Evolutionary conservation across 768 basidiomycete genomes (phyloP), one percentile per base, ranked within the genome.

Genomic region (Flagelloscypha sp.): DNA sequence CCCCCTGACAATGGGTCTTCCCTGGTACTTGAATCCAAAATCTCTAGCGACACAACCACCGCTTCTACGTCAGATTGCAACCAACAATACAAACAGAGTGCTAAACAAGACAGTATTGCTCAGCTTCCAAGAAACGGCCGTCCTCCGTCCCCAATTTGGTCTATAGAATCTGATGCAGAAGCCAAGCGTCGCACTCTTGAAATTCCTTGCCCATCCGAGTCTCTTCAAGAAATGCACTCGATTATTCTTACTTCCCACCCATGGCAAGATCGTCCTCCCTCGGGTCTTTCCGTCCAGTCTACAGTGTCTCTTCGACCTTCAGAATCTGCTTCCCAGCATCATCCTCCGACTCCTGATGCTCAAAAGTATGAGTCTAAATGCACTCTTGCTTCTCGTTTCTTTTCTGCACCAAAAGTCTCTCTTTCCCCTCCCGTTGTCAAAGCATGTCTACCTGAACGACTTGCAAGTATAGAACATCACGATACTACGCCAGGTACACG

Each of bases 281-380:
- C 59, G n/a, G 50, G 56, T 19, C 57, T 36, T 9, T 23, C 13
- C 2, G 31, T 33, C 6, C 24, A 31, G 13, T 38, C 52, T n/a
- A n/a, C n/a, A n/a, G n/a, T n/a, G 1, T 62, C 68, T 21, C 46
- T 70, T 8, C 53, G 56, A 20, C 67, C 76, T 7, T 79, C 70
- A 6, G 65, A 79, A 33, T 79, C 76, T 18, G 75, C 69, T 19
- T 79, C 76, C 19, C 76, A 74, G 45, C 39, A 56, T 27, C 46
- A 46, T 38, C 29, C 16, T 30, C 37, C 31, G 12, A 24, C 36
- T 22, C 16, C 9, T 13, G 25, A 18, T 30, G 22, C 33, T 6
- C 35, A 12, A 21, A 18, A 27, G n/a, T 25, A 32, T n/a, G 35
- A 32, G 19, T 50, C 52, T n/a, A 46, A 45, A 31, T 52, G 48